Percentiles rank a stretch among this genome's conserved stretches.
Evolutionary conservation across 2,329 filamentous ascomycete genomes (phyloP).

Genomic region (Fusarium fracticaudum): DNA sequence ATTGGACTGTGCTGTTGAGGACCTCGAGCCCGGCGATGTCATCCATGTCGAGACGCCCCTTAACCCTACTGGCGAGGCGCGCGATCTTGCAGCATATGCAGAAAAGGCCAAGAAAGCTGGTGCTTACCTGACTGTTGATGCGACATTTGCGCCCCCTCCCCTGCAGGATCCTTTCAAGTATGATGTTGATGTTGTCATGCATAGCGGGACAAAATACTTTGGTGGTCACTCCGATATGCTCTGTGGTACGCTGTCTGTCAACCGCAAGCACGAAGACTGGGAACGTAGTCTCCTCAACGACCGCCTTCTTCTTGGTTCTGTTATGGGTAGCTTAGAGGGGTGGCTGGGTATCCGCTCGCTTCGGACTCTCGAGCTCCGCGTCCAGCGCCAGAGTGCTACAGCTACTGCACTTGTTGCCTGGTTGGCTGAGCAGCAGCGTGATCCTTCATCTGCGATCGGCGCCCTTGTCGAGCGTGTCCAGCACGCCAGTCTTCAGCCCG

Average conservation of each 20-base stretch:
- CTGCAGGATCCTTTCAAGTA: conserved; percentile 84
- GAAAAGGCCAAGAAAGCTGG: conserved; percentile 76
- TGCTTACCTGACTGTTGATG: conserved; percentile 83
- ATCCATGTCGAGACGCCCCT: conserved; percentile 93
- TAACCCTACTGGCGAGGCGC: conserved; percentile 88
- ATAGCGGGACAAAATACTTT: conserved; percentile 94
- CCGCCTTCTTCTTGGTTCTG: conserved; percentile 79
- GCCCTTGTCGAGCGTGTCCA: conserved; percentile 68
- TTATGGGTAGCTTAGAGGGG: conserved; percentile 89
- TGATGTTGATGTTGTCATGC: conserved; percentile 89
- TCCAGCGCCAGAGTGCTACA: conserved; percentile 78
- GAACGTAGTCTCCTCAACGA: conserved; percentile 70
- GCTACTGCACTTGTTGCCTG: conserved; percentile 76
- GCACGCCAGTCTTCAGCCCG: conserved; percentile 83
- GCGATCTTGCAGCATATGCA: conserved; percentile 76
- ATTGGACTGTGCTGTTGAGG: conserved; percentile 72
- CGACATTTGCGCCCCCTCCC: conserved; percentile 91
- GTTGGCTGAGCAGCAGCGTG: conserved; percentile 64
- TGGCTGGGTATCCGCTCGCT: conserved; percentile 92
- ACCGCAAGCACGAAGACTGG: conserved; percentile 65
- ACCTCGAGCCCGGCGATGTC: conserved; percentile 80
- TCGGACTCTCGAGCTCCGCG: conserved; percentile 85
- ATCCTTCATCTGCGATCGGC: conserved; percentile 55
- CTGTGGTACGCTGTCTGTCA: conserved; percentile 81
- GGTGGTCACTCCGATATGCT: conserved; percentile 95